These are phyloP conservation scores for Juglanconis oblonga DNA, from an alignment of 2,329 filamentous ascomycete species.

Conservation along the genomic window DNA sequence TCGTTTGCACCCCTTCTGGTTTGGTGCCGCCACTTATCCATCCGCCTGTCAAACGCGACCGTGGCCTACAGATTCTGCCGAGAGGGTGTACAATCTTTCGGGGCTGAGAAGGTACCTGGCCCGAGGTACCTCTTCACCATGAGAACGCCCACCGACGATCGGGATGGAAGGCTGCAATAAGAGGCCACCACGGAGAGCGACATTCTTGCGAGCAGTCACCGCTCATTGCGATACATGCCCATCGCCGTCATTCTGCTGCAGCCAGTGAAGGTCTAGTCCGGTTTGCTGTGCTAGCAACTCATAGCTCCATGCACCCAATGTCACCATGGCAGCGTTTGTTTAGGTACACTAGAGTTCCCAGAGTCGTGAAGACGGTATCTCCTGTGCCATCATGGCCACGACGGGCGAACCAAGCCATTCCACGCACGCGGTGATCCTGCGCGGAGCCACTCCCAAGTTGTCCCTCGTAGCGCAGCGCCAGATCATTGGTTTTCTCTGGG, in stretches of 20 bases:
- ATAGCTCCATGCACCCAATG: neutral
- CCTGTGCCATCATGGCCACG: neutral
- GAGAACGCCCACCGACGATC: neutral
- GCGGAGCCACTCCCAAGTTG: neutral
- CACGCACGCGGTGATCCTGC: slow-evolving; percentile 16
- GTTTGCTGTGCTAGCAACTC: neutral
- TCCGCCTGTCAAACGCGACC: neutral
- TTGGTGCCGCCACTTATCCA: neutral
- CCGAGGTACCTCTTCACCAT: neutral
- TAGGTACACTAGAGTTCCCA: neutral
- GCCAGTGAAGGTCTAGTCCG: neutral
- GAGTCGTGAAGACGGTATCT: neutral
- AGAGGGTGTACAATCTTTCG: neutral
- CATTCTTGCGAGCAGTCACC: neutral
- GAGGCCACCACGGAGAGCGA: neutral
- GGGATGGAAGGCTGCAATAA: neutral
- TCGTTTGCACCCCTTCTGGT: neutral
- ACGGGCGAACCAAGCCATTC: slow-evolving; percentile 15
- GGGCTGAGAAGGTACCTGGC: neutral
- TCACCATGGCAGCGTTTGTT: slow-evolving; percentile 15
- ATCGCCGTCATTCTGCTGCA: neutral
- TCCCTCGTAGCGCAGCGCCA: neutral
- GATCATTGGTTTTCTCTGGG: slow-evolving; percentile 2
- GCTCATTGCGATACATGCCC: neutral
- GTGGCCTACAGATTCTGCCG: neutral